Conservation (phyloP, 2,329 filamentous ascomycete species). For the Colletotrichum tamarilloi region DNA sequence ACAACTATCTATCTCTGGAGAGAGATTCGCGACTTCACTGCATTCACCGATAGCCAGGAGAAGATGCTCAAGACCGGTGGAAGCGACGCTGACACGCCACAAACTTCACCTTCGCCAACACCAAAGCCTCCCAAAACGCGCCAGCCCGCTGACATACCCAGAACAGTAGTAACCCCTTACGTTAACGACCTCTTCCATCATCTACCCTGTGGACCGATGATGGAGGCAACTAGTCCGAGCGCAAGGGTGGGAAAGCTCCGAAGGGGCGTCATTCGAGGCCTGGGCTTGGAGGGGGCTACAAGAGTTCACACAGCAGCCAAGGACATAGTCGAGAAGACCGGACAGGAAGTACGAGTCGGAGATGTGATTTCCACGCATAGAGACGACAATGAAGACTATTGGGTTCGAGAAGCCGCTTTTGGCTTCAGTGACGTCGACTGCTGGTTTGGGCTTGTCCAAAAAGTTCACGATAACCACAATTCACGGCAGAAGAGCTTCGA, state of each 20-base stretch:
- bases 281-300: slow-evolving; percentile 42
- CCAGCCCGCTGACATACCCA: slow-evolving; percentile 26
- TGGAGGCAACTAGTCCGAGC: slow-evolving; percentile 52
- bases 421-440: slow-evolving; percentile 57
- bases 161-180: slow-evolving; percentile 78
- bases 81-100: not conserved
- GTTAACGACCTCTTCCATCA: slow-evolving; percentile 72
- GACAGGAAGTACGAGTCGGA: not conserved
- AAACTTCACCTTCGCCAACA: not conserved
- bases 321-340: not conserved
- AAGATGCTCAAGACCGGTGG: slow-evolving; percentile 36
- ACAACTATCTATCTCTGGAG: slow-evolving; percentile 62
- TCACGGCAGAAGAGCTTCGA: slow-evolving; percentile 60
- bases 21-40: slow-evolving; percentile 55
- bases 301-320: slow-evolving; percentile 40
- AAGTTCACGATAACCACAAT: slow-evolving; percentile 51
- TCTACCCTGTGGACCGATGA: slow-evolving; percentile 67
- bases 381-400: slow-evolving; percentile 61
- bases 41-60: slow-evolving; percentile 40
- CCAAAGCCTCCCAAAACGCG: not conserved
- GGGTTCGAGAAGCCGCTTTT: slow-evolving; percentile 62
- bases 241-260: slow-evolving; percentile 42
- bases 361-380: slow-evolving; percentile 56
- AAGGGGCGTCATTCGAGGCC: slow-evolving; percentile 41
- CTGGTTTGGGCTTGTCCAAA: slow-evolving; percentile 80